These are phyloP conservation scores for Pelargonium cotyledonis DNA, from an alignment of 441 rosid genomes.

Conservation along the genomic window DNA sequence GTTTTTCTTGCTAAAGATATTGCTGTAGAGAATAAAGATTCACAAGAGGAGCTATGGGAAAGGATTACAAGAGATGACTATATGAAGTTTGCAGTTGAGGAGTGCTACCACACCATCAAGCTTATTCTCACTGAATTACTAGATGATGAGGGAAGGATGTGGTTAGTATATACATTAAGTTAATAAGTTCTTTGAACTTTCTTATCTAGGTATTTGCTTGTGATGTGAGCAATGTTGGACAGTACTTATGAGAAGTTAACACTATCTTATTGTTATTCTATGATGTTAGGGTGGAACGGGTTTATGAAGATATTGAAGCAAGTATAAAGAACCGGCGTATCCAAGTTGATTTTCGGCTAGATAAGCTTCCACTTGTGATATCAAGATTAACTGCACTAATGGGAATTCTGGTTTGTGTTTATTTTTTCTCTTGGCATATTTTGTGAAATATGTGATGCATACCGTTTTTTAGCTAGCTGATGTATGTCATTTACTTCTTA, in stretches of 20 bases:
- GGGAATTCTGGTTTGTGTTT: conserved; percentile 75
- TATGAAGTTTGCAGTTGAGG: conserved; percentile 97
- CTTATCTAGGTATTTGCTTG: neutral
- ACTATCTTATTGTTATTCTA: conserved; percentile 21
- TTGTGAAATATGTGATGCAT: neutral
- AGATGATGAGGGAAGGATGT: conserved; percentile 85
- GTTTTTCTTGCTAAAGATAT: conserved; percentile 87
- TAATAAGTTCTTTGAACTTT: conserved; percentile 6
- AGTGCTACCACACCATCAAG: conserved; percentile 61
- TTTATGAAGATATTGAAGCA: conserved; percentile 57
- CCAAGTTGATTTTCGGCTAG: conserved; percentile 57
- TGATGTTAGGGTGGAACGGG: conserved; percentile 75
- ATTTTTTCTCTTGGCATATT: neutral
- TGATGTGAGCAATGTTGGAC: neutral
- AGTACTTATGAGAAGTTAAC: conserved; percentile 14
- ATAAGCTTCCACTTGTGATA: conserved; percentile 71
- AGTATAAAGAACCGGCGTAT: conserved; percentile 46
- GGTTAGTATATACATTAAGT: conserved; percentile 42
- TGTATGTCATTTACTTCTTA: neutral
- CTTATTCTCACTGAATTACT: conserved; percentile 63
- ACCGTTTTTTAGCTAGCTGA: neutral
- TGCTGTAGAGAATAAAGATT: conserved; percentile 59
- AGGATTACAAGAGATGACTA: conserved; percentile 78
- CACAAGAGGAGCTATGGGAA: conserved; percentile 84
- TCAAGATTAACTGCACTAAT: conserved; percentile 70